Conservation (phyloP, 148 eudicot species). For the Dianthus caryophyllus region DNA sequence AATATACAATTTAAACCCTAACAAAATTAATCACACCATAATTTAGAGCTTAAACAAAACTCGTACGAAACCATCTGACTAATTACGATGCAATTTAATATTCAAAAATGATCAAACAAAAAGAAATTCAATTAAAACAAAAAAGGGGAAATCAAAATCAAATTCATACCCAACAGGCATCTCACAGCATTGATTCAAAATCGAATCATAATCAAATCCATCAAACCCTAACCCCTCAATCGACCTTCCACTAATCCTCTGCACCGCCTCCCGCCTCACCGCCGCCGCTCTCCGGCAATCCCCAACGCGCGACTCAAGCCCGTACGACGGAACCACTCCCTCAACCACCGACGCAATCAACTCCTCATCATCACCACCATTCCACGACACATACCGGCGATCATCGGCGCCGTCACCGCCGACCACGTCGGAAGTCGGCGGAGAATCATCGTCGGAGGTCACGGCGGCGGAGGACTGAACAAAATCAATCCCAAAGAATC, state of each 20-base stretch:
- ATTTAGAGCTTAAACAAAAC: too few relatives aligned
- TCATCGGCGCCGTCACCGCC: neutral
- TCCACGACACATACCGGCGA: neutral
- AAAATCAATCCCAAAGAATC: slow-evolving; percentile 71
- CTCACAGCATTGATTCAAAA: slow-evolving; percentile 81
- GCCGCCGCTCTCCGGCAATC: slow-evolving; percentile 57
- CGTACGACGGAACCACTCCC: slow-evolving; percentile 53
- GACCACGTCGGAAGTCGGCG: neutral
- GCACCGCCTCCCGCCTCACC: slow-evolving; percentile 64
- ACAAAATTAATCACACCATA: too few relatives aligned
- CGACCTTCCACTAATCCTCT: slow-evolving; percentile 53
- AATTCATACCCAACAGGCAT: slow-evolving; percentile 62
- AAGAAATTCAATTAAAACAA: neutral
- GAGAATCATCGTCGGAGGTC: neutral
- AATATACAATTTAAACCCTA: neutral
- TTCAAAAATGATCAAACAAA: too few relatives aligned
- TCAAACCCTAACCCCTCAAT: slow-evolving; percentile 54
- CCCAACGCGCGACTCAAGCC: slow-evolving; percentile 51
- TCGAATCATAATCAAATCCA: slow-evolving; percentile 67
- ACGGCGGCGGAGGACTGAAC: slow-evolving; percentile 42
- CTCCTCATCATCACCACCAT: slow-evolving; percentile 37
- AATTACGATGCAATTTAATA: too few relatives aligned
- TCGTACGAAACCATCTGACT: too few relatives aligned
- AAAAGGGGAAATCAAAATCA: neutral
- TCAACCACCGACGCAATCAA: slow-evolving; percentile 46